Base-by-base conservation (phyloP, 345 rosid genomes). In the Capsella bursapastoris region DNA sequence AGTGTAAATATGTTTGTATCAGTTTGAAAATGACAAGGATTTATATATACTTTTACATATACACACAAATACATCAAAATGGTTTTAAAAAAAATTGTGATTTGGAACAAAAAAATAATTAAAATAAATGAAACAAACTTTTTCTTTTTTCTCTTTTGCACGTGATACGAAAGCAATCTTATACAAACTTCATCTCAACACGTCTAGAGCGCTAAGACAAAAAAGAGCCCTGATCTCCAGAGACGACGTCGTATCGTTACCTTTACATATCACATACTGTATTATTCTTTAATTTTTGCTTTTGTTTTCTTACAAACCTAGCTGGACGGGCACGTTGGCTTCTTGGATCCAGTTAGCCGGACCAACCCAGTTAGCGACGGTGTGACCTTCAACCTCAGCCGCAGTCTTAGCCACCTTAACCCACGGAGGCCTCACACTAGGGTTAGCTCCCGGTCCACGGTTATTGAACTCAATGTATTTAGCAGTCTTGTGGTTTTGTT, bases 381-480 rank as follows among this genome's bases (percentile, higher is more conserved):
- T 82, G 83, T 38, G 90, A 6, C 47, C 52, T 47, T 58, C 64
- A 14, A 87, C 90, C 31, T 85, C 89, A 11, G 60, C 72, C 15
- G 72, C 81, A 37, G 45, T 11, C 38, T 66, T 76, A 43, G 87
- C 78, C 6, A 78, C 51, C 73, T 72, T 81, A 43, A 84, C 69
- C 92, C 92, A 90, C 43, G 70, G 82, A 50, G 81, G 85, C 62
- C 96, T 87, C 37, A 43, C 7, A 7, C 22, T 58, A 28, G 84
- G 70, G 16, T 22, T 43, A 4, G 91, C 83, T 14, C 95, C 93
- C 2, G 90, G 88, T 13, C 98, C 95, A 1, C 76, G 67, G 84
- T 92, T 90, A 1, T 50, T 80, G 50, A 83, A 88, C 75, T 92
- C 98, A 5, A 79, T 83, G 62, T 83, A 86, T 48, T n/a, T 80